Base-by-base conservation (phyloP, 495 filamentous ascomycete genomes). In the Chaetomium tenue region DNA sequence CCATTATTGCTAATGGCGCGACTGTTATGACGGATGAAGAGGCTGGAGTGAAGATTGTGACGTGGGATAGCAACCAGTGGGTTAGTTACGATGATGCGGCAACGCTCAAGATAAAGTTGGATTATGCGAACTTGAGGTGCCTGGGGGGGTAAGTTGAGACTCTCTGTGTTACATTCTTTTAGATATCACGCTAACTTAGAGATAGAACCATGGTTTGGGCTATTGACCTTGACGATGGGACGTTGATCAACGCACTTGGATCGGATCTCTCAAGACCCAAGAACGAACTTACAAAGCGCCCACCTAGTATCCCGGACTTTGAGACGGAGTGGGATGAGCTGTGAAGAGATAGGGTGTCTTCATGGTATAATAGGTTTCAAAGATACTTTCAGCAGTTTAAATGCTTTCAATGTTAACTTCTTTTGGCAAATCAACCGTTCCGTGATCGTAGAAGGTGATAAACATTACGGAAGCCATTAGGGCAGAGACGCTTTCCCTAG, bases 1-100 rank as follows among this genome's bases (percentile, higher is more conserved):
- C 66, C 12, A 68, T 78, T 44, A 59, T 76, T 18, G n/a, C n/a
- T 1, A 40, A 25, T 25, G 55, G 55, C 0, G 55, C 37, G 0
- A 40, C n/a, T 0, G 33, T 42, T 1, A 26, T 11, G 37, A 25
- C 22, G 33, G 55, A 58, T 15, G 33, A 71, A 3, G 12, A 53
- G 9, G n/a, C 20, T 9, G 52, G 64, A 0, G 76, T 78, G 13
- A 79, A 82, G 60, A 78, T 75, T 26, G 30, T 81, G 53, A 67
- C 64, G 0, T 83, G 55, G 52, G 63, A 73, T 48, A 8, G 48
- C 0, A 66, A 80, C 60, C 77, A 82, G 50, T 84, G 81, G 82
- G 69, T 82, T 9, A 74, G 69, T 2, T 84, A 72, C 62, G 72
- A 84, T 53, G 75, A 79, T 61, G 55, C 39, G 0, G 62, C 71